Conservation (phyloP, 2,329 filamentous ascomycete species). For the Aquanectria penicillioides region DNA sequence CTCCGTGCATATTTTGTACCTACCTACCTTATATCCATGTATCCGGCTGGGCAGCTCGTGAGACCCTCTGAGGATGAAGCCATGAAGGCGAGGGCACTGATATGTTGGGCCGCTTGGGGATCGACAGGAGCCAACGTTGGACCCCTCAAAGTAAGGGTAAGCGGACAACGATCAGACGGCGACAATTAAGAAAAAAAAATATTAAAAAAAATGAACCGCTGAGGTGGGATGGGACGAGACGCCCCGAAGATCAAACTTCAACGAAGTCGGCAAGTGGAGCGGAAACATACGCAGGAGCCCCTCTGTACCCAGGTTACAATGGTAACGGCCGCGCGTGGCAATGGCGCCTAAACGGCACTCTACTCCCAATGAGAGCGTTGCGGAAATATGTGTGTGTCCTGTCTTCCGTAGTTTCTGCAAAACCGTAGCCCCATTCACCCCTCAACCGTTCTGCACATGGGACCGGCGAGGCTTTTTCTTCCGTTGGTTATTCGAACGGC, state of each 20-base stretch:
- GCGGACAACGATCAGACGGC: neutral
- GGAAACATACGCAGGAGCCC: neutral
- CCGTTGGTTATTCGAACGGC: too few relatives aligned
- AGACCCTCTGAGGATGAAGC: neutral
- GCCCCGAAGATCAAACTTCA: too few relatives aligned
- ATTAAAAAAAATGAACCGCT: neutral
- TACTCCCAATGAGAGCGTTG: neutral
- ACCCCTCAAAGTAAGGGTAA: neutral
- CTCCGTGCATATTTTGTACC: too few relatives aligned
- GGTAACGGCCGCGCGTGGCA: neutral
- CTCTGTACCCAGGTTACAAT: neutral
- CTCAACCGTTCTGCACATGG: too few relatives aligned
- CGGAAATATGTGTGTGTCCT: too few relatives aligned
- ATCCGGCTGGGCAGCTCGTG: neutral
- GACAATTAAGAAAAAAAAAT: neutral
- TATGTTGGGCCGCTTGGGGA: neutral
- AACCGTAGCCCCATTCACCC: too few relatives aligned
- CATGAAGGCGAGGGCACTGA: slow-evolving; percentile 8
- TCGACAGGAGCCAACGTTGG: slow-evolving; percentile 2
- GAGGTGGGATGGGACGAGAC: slow-evolving; percentile 4
- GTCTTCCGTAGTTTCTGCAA: too few relatives aligned
- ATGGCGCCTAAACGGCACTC: neutral
- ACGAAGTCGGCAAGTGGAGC: neutral
- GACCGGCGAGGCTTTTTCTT: too few relatives aligned
- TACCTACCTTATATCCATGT: too few relatives aligned